These are phyloP conservation scores for Eremothecium gossypii DNA, from an alignment of 1,139 yeast species.

Conservation along the genomic window DNA sequence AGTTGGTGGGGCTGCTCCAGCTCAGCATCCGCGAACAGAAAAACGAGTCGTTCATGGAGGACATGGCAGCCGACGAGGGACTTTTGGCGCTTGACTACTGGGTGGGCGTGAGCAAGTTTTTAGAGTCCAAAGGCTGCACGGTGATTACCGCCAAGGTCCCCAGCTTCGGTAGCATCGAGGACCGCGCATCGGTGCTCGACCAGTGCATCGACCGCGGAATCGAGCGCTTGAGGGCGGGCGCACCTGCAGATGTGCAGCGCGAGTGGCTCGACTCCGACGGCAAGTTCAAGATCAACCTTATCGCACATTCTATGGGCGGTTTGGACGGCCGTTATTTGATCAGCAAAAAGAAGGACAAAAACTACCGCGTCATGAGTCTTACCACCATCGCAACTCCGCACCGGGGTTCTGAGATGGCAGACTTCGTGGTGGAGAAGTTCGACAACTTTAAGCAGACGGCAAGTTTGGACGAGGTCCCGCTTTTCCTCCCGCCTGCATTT, in stretches of 20 bases:
- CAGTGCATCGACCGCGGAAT: constrained; percentile 41
- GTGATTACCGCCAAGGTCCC: constrained; percentile 75
- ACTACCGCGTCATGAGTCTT: constrained; percentile 55
- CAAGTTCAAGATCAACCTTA: constrained; percentile 49
- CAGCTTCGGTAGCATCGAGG: constrained; percentile 67
- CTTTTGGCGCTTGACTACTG: constrained; percentile 58
- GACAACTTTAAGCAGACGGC: constrained; percentile 13
- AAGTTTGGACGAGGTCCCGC: constrained; percentile 6
- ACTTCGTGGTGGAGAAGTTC: constrained; percentile 41
- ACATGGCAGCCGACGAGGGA: constrained; percentile 23
- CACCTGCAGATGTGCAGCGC: constrained; percentile 20
- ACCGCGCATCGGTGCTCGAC: constrained; percentile 55
- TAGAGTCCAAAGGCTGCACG: constrained; percentile 52
- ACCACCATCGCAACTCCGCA: constrained; percentile 89
- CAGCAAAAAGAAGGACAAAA: constrained; percentile 38
- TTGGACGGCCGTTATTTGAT: constrained; percentile 73
- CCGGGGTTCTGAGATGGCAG: constrained; percentile 78
- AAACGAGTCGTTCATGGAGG: constrained; percentile 18
- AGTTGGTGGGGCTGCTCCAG: constrained; percentile 22
- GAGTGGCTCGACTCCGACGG: constrained; percentile 25
- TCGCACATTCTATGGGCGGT: constrained; percentile 97
- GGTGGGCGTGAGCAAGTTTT: constrained; percentile 63
- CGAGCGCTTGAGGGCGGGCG: constrained; percentile 17
- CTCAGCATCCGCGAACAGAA: constrained; percentile 16
- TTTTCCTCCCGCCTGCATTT: constrained; percentile 39